Evolutionary conservation across 805 yeast species (phyloP).

Genomic region (Saturnispora zaruensis): DNA sequence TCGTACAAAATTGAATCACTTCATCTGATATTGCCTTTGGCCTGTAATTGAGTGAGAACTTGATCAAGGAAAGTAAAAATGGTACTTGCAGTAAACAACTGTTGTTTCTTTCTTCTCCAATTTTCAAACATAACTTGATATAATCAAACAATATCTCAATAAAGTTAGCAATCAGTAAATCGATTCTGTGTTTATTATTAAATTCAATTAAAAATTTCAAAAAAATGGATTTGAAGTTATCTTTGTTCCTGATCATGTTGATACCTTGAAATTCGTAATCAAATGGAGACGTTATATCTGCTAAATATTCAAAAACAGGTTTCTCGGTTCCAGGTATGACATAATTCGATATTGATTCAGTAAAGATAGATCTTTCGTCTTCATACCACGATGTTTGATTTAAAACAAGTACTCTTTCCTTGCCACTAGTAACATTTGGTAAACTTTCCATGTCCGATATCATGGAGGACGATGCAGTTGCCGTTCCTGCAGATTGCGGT

Average conservation of each 20-base stretch:
- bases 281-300: conserved; percentile 28
- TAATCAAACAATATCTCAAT: conserved; percentile 29
- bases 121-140: conserved; percentile 17
- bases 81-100: conserved; percentile 40
- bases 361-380: conserved; percentile 33
- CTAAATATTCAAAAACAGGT: conserved; percentile 29
- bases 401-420: conserved; percentile 18
- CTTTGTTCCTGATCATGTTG: conserved; percentile 22
- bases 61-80: conserved; percentile 48
- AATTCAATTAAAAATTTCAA: conserved; percentile 35
- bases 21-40: conserved; percentile 47
- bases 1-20: conserved; percentile 28
- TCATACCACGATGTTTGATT: conserved; percentile 28
- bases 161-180: conserved; percentile 38
- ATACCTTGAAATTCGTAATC: conserved; percentile 21
- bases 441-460: neutral
- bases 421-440: neutral
- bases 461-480: neutral
- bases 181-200: conserved; percentile 39
- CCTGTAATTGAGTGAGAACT: conserved; percentile 47
- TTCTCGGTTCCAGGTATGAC: conserved; percentile 29
- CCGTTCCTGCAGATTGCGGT: neutral
- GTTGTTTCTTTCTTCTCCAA: conserved; percentile 1
- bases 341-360: conserved; percentile 29
- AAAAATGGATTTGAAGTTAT: conserved; percentile 28